Evolutionary conservation across 2,329 filamentous ascomycete species (phyloP), one percentile per base, ranked within the genome.

Genomic region (Colletotrichum acutatum): DNA sequence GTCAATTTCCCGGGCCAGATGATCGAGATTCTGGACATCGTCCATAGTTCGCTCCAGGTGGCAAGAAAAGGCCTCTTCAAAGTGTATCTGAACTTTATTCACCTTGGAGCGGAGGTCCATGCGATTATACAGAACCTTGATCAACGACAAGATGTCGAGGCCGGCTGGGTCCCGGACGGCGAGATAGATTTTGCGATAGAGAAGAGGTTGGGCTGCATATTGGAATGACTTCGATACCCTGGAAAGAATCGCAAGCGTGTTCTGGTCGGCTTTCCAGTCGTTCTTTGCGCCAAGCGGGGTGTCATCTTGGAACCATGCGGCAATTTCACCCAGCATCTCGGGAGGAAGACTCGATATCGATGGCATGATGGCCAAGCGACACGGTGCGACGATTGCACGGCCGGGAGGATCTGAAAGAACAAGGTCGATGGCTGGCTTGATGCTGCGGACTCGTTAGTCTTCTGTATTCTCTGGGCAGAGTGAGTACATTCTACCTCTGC

Each of bases 281-380:
- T 49, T 22, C 0, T 49, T 2, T 11, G 0, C 16, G 4, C 8
- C 0, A 4, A 49, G 7, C 9, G 7, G 2, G 19, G 3, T n/a
- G 19, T 49, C 42, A 49, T 49, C 7, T 19, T 49, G 42, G 19
- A 49, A 22, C 19, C 42, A 22, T 22, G 19, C 42, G 7, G 42
- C 42, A 49, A 49, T 49, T n/a, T 49, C 42, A 7, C 19, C 7
- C 19, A 49, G 16, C 7, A 49, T 22, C 16, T 49, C 42, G 19
- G 19, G 42, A 49, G 42, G 42, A 22, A 49, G 42, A 5, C 42
- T 49, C 42, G 42, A 49, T 9, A 49, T 49, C 19, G 42, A 49
- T 8, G 42, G 19, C 42, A 49, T 46, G 16, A 46, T 46, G 42
- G 19, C 7, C 7, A 3, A 19, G 42, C 4, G 6, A 19, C 42